Evolutionary conservation across 192 early-diverging fungal species (phyloP).

Genomic region (Piromyces sp.): DNA sequence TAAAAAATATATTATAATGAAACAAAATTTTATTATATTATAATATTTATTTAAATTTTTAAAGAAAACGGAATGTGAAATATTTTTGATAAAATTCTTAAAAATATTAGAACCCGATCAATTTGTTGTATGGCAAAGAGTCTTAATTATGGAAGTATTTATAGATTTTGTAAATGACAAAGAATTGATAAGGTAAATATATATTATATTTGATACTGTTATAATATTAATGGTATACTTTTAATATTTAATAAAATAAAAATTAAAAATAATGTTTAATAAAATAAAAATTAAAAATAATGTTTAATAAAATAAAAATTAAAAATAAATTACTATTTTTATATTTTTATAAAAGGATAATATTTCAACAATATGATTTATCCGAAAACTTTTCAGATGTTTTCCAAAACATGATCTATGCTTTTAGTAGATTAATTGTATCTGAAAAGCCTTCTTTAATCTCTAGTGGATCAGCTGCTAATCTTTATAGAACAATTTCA

Average conservation of each 20-base stretch:
- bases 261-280: too few species aligned
- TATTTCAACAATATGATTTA: conserved; percentile 62
- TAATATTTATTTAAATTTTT: too few species aligned
- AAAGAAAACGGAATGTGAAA: conserved; percentile 74
- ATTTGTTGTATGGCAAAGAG: conserved; percentile 59
- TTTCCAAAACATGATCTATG: conserved; percentile 62
- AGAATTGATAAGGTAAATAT: conserved; percentile 28
- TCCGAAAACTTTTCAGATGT: conserved; percentile 55
- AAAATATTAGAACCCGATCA: conserved; percentile 64
- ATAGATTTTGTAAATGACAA: conserved; percentile 44
- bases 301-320: too few species aligned
- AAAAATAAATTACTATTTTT: too few species aligned
- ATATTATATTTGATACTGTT: not conserved
- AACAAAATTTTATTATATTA: too few species aligned
- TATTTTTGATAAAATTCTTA: conserved; percentile 75
- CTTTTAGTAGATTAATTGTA: conserved; percentile 46
- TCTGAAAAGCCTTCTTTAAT: conserved; percentile 46
- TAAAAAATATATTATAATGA: too few species aligned
- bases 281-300: too few species aligned
- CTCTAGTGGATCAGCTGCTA: conserved; percentile 16
- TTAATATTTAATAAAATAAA: too few species aligned
- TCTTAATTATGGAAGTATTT: conserved; percentile 66
- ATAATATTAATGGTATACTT: too few species aligned
- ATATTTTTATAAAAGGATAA: conserved; percentile 9
- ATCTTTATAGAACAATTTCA: conserved; percentile 12